A percentile compares a stretch with the other conserved stretches of the same genome.
These are phyloP conservation scores for Sugiyamaella mastotermitis DNA, from an alignment of 805 yeast species.

Conservation along the genomic window DNA sequence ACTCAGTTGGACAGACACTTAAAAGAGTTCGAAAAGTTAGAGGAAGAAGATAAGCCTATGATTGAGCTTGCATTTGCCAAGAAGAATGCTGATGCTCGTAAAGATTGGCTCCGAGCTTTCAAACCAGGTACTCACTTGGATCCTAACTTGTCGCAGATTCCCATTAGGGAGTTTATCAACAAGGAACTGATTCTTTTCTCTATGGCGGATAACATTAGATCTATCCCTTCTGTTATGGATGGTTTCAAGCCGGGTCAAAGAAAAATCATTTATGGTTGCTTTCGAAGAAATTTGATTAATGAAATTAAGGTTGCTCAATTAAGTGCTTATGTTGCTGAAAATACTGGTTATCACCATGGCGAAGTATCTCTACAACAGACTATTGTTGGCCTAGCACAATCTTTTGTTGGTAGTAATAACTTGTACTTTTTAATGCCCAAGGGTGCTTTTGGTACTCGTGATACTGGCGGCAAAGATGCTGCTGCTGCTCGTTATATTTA, in stretches of 20 bases:
- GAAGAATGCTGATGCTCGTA: conserved; percentile 93
- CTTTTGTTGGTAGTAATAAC: conserved; percentile 89
- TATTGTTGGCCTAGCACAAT: conserved; percentile 90
- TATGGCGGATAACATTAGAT: conserved; percentile 93
- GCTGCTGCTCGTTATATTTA: conserved; percentile 97
- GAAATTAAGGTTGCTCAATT: conserved; percentile 89
- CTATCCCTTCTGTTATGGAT: conserved; percentile 89
- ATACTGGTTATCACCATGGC: conserved; percentile 94
- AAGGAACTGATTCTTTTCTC: conserved; percentile 91
- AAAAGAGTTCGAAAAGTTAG: conserved; percentile 76
- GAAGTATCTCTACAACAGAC: conserved; percentile 84
- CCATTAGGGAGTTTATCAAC: conserved; percentile 89
- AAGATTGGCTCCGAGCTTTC: conserved; percentile 90
- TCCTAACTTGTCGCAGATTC: conserved; percentile 67
- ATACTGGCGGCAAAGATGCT: conserved; percentile 95
- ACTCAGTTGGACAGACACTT: conserved; percentile 77
- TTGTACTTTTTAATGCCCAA: conserved; percentile 78
- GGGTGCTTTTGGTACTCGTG: conserved; percentile 95
- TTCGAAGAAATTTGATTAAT: conserved; percentile 65
- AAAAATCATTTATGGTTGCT: conserved; percentile 82
- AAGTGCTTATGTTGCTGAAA: conserved; percentile 82
- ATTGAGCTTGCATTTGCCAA: conserved; percentile 94
- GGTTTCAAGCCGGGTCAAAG: conserved; percentile 98
- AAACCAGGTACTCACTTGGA: conserved; percentile 90
- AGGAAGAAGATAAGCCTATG: conserved; percentile 61